Conservation (phyloP, 306 rosid genomes). For the Senna siamea region DNA sequence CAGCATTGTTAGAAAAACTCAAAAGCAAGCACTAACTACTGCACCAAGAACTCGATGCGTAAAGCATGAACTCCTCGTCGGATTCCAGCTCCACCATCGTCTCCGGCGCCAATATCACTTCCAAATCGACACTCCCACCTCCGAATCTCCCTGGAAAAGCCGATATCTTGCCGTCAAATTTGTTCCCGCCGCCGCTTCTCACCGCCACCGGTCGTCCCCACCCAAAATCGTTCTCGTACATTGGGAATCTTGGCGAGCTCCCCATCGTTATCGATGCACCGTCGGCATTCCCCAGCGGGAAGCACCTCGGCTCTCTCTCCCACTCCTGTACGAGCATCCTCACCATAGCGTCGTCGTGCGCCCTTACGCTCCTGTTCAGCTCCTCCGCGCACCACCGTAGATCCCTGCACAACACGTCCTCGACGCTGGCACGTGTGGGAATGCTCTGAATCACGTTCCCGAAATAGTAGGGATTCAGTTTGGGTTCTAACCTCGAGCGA, state of each 20-base stretch:
- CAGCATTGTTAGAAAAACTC: no score
- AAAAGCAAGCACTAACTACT: no score
- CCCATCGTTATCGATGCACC: slow-evolving; percentile 91
- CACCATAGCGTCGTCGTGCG: slow-evolving; percentile 60
- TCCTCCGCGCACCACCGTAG: slow-evolving; percentile 84
- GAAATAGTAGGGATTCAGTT: slow-evolving; percentile 69
- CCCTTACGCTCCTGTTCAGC: slow-evolving; percentile 69
- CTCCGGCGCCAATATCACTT: slow-evolving; percentile 76
- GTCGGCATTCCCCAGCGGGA: slow-evolving; percentile 84
- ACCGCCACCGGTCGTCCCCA: slow-evolving; percentile 93
- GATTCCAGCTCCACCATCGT: slow-evolving; percentile 71
- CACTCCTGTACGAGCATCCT: slow-evolving; percentile 68
- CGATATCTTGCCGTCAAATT: slow-evolving; percentile 91
- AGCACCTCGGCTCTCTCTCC: slow-evolving; percentile 73
- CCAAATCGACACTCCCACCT: slow-evolving; percentile 74
- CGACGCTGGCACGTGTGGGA: slow-evolving; percentile 60
- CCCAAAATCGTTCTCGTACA: slow-evolving; percentile 88
- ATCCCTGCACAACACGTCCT: slow-evolving; percentile 56
- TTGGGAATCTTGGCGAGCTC: slow-evolving; percentile 91
- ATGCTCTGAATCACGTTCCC: slow-evolving; percentile 95
- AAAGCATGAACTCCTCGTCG: slow-evolving; percentile 82
- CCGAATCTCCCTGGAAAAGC: slow-evolving; percentile 89
- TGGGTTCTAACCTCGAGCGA: slow-evolving; percentile 73
- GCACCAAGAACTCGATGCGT: slow-evolving; percentile 43
- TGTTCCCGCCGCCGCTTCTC: slow-evolving; percentile 78